Evolutionary conservation across 371 early-diverging fungal species (phyloP).

Genomic region (Dinochytrium kinnereticum): DNA sequence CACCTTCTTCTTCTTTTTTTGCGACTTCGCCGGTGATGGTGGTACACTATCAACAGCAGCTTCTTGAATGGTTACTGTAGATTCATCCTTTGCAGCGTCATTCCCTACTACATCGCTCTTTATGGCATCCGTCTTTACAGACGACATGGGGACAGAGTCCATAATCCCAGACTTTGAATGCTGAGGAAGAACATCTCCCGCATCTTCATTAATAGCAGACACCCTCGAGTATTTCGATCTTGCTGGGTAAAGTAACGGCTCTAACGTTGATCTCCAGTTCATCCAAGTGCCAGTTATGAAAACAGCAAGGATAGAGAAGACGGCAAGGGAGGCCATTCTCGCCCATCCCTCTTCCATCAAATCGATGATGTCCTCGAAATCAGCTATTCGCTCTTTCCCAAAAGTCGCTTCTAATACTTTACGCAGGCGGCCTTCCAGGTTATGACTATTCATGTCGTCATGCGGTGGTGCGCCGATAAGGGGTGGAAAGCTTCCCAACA

Average conservation of each 20-base stretch:
- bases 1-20: conserved; percentile 18
- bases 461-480: neutral
- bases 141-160: conserved; percentile 10
- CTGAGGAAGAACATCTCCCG: conserved; percentile 15
- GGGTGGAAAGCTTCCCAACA: neutral
- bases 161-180: conserved; percentile 1
- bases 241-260: neutral
- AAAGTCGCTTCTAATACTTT: neutral
- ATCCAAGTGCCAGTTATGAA: conserved; percentile 13
- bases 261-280: conserved; percentile 8
- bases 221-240: neutral
- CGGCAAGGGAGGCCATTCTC: conserved; percentile 4
- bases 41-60: neutral
- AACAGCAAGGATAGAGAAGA: conserved; percentile 8
- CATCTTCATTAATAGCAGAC: neutral
- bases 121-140: neutral
- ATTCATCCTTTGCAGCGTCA: too few species aligned
- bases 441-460: neutral
- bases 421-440: neutral
- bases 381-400: neutral
- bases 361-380: conserved; percentile 2
- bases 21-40: neutral
- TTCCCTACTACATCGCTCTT: neutral
- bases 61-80: too few species aligned
- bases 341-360: conserved; percentile 11